phyloP scores from a whole-genome alignment of 495 filamentous ascomycete genomes.

The Chaetomium cochliodes region DNA sequence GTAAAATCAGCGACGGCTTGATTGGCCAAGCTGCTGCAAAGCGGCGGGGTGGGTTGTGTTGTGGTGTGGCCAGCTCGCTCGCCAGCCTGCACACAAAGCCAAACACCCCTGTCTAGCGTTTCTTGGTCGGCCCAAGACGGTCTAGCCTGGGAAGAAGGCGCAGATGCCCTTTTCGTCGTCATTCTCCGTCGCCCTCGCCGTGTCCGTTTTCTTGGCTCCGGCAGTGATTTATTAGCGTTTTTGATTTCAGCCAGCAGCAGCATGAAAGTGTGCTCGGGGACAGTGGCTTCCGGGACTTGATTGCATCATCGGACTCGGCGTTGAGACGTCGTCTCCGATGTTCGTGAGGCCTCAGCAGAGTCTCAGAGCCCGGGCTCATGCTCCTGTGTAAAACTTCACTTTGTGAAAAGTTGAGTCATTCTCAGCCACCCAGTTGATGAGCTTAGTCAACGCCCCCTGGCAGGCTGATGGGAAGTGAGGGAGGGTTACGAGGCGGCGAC shows the following conservation, averaged over 20 bases:
- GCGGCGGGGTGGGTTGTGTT: slow-evolving; percentile 30
- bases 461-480: not conserved
- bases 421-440: not conserved
- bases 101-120: slow-evolving; percentile 34
- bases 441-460: not conserved
- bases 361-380: not conserved
- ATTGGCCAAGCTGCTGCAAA: slow-evolving; percentile 35
- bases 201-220: slow-evolving; percentile 11
- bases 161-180: slow-evolving; percentile 25
- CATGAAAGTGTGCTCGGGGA: not conserved
- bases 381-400: not conserved
- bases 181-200: not conserved
- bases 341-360: not conserved
- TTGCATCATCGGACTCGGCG: not conserved
- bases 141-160: slow-evolving; percentile 27
- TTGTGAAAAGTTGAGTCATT: not conserved
- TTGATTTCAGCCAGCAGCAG: not conserved
- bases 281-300: not conserved
- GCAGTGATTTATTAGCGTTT: not conserved
- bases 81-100: slow-evolving; percentile 21
- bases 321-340: not conserved
- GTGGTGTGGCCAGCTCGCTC: slow-evolving; percentile 34
- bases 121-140: slow-evolving; percentile 18
- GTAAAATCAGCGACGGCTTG: slow-evolving; percentile 28
- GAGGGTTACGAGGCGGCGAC: too few relatives aligned